Base-by-base conservation (phyloP, 805 yeast genomes). In the Ogataea corticis region DNA sequence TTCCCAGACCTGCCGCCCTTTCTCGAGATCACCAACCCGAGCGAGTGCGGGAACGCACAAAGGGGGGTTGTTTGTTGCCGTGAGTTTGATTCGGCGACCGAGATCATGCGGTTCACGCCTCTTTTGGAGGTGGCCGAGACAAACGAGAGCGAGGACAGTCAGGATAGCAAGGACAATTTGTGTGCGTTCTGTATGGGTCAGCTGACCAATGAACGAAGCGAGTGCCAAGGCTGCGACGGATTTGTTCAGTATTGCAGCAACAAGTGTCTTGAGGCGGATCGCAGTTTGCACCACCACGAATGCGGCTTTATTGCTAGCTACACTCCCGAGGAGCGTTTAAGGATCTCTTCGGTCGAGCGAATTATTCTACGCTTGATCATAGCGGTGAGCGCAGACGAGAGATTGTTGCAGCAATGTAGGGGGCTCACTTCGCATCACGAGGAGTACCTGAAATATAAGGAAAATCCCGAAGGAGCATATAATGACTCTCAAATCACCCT, bases 351-450 rank as follows among this genome's bases (percentile, higher is more conserved):
- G n/a, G 44, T 50, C 11, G 54, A 48, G 39, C 30, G 54, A 9
- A 38, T 44, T 2, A 45, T 49, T 23, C 28, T 49, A 27, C 33
- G 54, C 21, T 34, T 53, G 14, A 30, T 48, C 3, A 46, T 44
- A 7, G 32, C 45, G 4, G 30, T 45, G n/a, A 32, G 38, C 7
- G 15, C 32, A 10, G 51, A 49, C 29, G 29, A 32, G 10, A 21
- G 13, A 9, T 25, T 44, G 3, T 42, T 51, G n/a, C 31, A 38
- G 7, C 46, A 46, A 19, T 55, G 57, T 40, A 44, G 38, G 14
- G 46, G 50, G 15, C 44, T 59, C 42, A 57, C 61, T 14, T 55
- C 58, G 3, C 63, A 59, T 29, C 46, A 50, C 35, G 54, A 56
- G 18, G 15, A 41, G 4, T 51, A 51, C 21, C 14, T 41, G n/a